Conservation (phyloP, 257 asterid genomes). For the Nyctanthes arbortristis region DNA sequence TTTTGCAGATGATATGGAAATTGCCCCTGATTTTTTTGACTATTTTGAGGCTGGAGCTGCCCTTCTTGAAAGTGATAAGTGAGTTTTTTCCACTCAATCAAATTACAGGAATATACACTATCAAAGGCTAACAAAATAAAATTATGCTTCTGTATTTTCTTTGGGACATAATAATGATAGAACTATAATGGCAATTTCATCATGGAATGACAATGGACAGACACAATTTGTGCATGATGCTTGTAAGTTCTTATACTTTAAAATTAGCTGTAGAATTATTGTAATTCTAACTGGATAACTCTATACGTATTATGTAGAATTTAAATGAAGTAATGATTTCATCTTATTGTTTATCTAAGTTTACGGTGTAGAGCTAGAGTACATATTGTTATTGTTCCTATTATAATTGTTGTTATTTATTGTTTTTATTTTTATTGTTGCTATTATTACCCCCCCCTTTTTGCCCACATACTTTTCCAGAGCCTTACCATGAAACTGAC, state of each 20-base stretch:
- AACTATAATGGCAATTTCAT: conserved; percentile 95
- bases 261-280: conserved; percentile 13
- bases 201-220: conserved; percentile 99
- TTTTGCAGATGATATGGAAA: conserved; percentile 97
- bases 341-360: not conserved
- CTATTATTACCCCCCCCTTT: no score
- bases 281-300: not conserved
- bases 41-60: conserved; percentile 95
- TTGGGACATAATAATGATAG: conserved; percentile 37
- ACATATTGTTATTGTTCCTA: no score
- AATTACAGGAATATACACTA: conserved; percentile 14
- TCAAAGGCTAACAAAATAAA: conserved; percentile 6
- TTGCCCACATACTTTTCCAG: no score
- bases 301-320: conserved; percentile 3
- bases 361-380: not conserved
- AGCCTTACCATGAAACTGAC: no score
- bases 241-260: conserved; percentile 51
- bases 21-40: conserved; percentile 92
- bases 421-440: no score
- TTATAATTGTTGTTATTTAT: not conserved
- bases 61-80: conserved; percentile 94
- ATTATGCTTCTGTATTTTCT: conserved; percentile 19
- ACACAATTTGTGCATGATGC: conserved; percentile 93
- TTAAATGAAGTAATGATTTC: conserved; percentile 1
- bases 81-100: conserved; percentile 32